Evolutionary conservation across 257 asterid genomes (phyloP).

Genomic region (Solanum bulbocastanum): DNA sequence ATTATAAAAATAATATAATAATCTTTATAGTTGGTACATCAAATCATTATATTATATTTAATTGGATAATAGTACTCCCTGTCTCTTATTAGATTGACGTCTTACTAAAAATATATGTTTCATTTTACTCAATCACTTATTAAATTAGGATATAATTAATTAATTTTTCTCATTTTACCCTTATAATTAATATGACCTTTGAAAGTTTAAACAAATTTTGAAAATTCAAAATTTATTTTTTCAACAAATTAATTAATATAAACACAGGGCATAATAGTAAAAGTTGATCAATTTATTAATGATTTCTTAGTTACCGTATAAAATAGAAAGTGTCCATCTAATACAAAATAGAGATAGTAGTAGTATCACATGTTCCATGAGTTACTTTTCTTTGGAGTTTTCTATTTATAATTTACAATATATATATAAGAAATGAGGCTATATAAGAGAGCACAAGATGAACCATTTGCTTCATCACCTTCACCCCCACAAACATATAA

Average conservation of each 20-base stretch:
- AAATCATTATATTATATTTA: neutral
- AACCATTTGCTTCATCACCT: neutral
- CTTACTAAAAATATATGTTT: no score
- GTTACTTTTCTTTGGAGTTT: neutral
- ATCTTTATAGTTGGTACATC: neutral
- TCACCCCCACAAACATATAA: neutral
- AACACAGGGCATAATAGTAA: no score
- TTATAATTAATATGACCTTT: no score
- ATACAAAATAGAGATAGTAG: no score
- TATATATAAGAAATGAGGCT: neutral
- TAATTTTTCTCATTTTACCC: no score
- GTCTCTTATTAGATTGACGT: neutral
- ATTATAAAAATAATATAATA: neutral
- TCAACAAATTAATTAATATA: no score
- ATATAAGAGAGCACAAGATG: neutral
- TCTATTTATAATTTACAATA: neutral
- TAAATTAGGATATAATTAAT: no score
- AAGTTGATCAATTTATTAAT: no score
- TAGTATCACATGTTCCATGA: neutral
- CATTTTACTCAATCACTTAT: no score
- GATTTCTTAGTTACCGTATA: accelerated
- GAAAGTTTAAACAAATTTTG: no score
- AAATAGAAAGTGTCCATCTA: no score
- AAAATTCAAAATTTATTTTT: no score
- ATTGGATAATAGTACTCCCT: neutral